Percentiles rank a stretch among this genome's conserved stretches.
phyloP scores from a whole-genome alignment of 2,329 filamentous ascomycete genomes.

The Fusarium oxysporum region DNA sequence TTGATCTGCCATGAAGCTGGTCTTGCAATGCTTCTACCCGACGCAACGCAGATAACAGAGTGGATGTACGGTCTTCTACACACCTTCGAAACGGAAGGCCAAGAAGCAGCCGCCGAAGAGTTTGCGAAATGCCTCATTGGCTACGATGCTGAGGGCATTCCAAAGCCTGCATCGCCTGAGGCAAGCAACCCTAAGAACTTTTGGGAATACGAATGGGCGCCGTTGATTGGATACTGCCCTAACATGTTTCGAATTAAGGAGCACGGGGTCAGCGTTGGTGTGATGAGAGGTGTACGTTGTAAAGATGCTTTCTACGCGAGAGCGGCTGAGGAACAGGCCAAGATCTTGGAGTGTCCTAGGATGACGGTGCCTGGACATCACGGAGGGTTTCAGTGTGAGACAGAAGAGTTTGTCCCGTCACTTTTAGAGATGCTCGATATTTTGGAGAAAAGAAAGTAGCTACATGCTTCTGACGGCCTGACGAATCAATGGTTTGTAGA shows the following conservation, averaged over 20 bases:
- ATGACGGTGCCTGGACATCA: slow-evolving; percentile 13
- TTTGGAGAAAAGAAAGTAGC: not conserved
- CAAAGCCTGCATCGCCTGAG: not conserved
- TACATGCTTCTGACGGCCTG: rapidly evolving
- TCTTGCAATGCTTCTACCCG: not conserved
- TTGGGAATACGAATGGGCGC: slow-evolving; percentile 4
- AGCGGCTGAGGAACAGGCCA: not conserved
- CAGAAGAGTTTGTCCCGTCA: not conserved
- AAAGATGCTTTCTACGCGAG: not conserved
- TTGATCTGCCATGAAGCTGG: not conserved
- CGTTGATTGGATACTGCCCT: not conserved
- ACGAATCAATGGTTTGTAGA: rapidly evolving
- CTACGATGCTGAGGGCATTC: not conserved
- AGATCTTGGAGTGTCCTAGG: not conserved
- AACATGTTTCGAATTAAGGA: not conserved
- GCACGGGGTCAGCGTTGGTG: not conserved
- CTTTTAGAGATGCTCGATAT: not conserved
- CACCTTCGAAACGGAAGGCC: not conserved
- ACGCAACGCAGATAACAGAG: not conserved
- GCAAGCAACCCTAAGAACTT: not conserved
- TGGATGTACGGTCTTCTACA: slow-evolving; percentile 2
- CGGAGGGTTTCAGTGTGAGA: slow-evolving; percentile 11
- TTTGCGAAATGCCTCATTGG: not conserved
- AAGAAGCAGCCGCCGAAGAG: not conserved
- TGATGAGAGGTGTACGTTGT: not conserved